Conservation (phyloP, 169 alveolate genomes). For the Babesia ovata region DNA sequence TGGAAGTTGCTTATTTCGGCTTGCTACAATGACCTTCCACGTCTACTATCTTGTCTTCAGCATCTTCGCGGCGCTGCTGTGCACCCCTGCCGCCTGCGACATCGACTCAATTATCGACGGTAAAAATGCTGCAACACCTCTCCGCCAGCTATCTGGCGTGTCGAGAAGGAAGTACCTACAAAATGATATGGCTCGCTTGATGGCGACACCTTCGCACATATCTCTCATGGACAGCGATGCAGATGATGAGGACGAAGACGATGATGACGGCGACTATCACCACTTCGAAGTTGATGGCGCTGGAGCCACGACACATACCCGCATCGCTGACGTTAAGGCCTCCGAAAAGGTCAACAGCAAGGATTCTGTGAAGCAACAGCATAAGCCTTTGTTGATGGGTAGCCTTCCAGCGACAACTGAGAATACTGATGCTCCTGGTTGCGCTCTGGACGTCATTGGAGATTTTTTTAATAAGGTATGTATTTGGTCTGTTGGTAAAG, state of each 20-base stretch:
- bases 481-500: not conserved
- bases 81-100: constrained; percentile 2
- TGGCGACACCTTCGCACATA: not conserved
- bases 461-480: constrained; percentile 8
- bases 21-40: not conserved
- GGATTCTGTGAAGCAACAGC: not conserved
- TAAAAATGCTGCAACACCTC: not conserved
- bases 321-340: not conserved
- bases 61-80: constrained; percentile 12
- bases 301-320: not conserved
- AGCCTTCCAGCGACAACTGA: constrained; percentile 9
- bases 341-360: not conserved
- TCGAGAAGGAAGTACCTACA: constrained; percentile 30
- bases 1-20: no score
- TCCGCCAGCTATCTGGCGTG: constrained; percentile 14
- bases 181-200: not conserved
- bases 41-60: constrained; percentile 7
- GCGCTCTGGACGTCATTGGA: constrained; percentile 16
- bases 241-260: constrained; percentile 30
- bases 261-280: constrained; percentile 13
- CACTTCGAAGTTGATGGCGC: not conserved
- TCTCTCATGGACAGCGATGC: constrained; percentile 30
- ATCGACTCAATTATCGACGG: not conserved
- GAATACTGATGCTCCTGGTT: not conserved
- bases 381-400: constrained; percentile 19